A percentile compares a stretch with the other conserved stretches of the same genome.
Conservation (phyloP, 352 stramenopile species). For the Phytophthora sp. region DNA sequence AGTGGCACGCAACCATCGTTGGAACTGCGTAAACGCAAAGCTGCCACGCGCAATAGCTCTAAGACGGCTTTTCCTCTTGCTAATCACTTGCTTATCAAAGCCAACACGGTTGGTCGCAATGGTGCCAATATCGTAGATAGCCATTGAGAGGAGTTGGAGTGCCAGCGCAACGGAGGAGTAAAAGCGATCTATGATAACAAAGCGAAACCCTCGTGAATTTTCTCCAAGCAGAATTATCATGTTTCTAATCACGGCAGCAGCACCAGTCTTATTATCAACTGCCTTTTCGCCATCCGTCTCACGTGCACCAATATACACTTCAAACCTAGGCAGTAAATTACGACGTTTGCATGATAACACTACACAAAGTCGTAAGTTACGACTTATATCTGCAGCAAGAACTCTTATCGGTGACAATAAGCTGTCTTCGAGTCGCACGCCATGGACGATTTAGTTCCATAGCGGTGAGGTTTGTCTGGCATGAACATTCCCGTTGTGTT, state of each 20-base stretch:
- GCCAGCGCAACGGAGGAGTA: constrained; percentile 12
- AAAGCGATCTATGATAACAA: constrained; percentile 1
- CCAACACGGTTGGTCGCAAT: constrained; percentile 7
- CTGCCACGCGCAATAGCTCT: neutral
- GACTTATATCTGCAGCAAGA: constrained; percentile 12
- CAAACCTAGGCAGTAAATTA: constrained; percentile 16
- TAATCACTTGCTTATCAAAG: neutral
- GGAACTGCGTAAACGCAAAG: constrained; percentile 11
- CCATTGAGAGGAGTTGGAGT: constrained; percentile 2
- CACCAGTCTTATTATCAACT: constrained; percentile 13
- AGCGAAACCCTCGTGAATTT: no score
- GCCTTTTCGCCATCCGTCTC: neutral
- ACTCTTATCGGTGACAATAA: constrained; percentile 19
- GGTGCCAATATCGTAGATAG: constrained; percentile 1
- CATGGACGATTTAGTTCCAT: constrained; percentile 47
- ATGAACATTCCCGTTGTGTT: constrained; percentile 45
- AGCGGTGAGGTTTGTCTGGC: constrained; percentile 40
- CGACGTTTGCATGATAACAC: constrained; percentile 3
- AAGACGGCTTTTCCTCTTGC: neutral
- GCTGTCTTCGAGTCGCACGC: constrained; percentile 18
- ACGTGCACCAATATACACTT: constrained; percentile 13
- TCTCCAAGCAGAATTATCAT: constrained; percentile 4
- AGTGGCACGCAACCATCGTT: constrained; percentile 13
- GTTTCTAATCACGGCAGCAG: constrained; percentile 7
- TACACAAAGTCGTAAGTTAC: constrained; percentile 6